Percentiles rank a stretch among this genome's conserved stretches.
Evolutionary conservation across 2,329 filamentous ascomycete species (phyloP).

Genomic region (Aspergillus jensenii): DNA sequence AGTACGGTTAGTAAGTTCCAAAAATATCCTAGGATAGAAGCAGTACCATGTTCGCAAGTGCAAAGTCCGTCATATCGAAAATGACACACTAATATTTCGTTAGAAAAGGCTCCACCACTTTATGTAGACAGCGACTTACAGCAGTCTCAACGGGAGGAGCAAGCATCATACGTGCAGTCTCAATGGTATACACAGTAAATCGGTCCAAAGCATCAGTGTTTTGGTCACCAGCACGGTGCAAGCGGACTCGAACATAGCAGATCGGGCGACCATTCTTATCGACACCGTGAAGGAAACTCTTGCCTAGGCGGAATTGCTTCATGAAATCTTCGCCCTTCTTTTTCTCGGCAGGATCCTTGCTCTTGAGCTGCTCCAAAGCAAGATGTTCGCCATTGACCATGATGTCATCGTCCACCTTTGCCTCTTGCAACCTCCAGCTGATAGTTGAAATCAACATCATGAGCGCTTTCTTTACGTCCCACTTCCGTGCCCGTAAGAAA

Average conservation of each 20-base stretch:
- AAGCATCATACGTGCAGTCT: conserved; percentile 85
- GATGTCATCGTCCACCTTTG: conserved; percentile 87
- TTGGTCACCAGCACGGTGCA: conserved; percentile 83
- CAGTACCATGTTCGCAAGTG: conserved; percentile 85
- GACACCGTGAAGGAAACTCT: conserved; percentile 85
- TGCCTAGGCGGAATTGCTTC: conserved; percentile 80
- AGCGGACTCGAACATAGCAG: conserved; percentile 76
- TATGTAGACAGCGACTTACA: conserved; percentile 54
- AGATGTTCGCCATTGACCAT: conserved; percentile 72
- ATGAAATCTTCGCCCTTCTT: conserved; percentile 76
- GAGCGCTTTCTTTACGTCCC: conserved; percentile 90
- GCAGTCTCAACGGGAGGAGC: conserved; percentile 83
- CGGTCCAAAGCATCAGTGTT: conserved; percentile 77
- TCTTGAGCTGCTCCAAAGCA: conserved; percentile 62
- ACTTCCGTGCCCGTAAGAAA: conserved; percentile 87
- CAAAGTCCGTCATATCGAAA: conserved; percentile 95
- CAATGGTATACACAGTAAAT: conserved; percentile 91
- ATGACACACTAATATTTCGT: conserved; percentile 69
- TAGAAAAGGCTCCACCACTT: conserved; percentile 17
- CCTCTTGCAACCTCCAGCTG: conserved; percentile 81
- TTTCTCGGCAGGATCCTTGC: conserved; percentile 60
- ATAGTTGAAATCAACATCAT: conserved; percentile 94
- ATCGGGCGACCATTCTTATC: conserved; percentile 85
- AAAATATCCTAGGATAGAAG: neutral
- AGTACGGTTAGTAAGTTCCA: neutral